Base-by-base conservation (phyloP, 805 yeast genomes). In the Pichia cephalocereana region DNA sequence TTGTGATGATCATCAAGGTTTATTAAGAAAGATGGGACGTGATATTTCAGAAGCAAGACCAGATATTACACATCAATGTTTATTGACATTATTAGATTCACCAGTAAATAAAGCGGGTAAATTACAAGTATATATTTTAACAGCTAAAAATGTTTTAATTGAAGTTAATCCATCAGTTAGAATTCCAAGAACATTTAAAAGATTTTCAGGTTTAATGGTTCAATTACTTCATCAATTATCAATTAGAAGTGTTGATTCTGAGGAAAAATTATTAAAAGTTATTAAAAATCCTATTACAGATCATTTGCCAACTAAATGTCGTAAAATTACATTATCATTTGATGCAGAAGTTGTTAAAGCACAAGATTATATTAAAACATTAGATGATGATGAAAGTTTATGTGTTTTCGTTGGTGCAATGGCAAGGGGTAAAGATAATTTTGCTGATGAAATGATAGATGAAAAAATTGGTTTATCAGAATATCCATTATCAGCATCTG, bases 331-430 rank as follows among this genome's bases (percentile, higher is more conserved):
- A 2, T 76, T 93, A 53, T 86, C 96, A 6, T 88, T 87, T 57
- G 98, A 93, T 63, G 95, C 98, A 15, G 83, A 85, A 53, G 87
- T 91, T 45, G 78, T 79, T 55, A 77, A 89, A 57, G 96, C 88
- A 5, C 95, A 88, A 67, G 96, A 90, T 61, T 90, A 87, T 64
- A 90, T 90, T 38, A 67, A 65, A 17, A 83, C 83, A 50, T 71
- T 93, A 57, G 96, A 81, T 57, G 82, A 80, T 3, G 95, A 87
- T 62, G 96, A 93, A 70, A 86, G 96, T 62, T 82, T 93, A 57
- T 93, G 99, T 75, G 97, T 93, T 28, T 93, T 93, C 67, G 97
- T 93, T 43, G 99, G 99, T 63, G 96, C 99, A 43, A 93, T 93
- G 96, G 99, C 99, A 19, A 82, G 97, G 67, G 99, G 99, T 62